Evolutionary conservation across 805 yeast genomes (phyloP).

Genomic region (Cyberlindnera xishuangbannaensis): DNA sequence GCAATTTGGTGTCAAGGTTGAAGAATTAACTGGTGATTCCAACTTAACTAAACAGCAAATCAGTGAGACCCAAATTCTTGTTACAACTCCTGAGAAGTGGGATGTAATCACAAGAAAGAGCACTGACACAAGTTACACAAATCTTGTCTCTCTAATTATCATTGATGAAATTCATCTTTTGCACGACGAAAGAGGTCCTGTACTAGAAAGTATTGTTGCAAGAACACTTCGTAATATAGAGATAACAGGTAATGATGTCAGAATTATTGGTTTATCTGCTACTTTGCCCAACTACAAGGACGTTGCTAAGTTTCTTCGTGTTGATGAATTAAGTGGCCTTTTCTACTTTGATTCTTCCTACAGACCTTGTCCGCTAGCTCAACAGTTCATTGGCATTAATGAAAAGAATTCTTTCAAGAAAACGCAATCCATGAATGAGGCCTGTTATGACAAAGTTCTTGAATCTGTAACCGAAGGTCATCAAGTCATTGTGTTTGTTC

Average conservation of each 20-base stretch:
- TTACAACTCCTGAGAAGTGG: slow-evolving; percentile 97
- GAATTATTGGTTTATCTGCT: slow-evolving; percentile 87
- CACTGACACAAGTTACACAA: slow-evolving; percentile 57
- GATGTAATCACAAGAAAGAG: slow-evolving; percentile 88
- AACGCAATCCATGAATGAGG: slow-evolving; percentile 80
- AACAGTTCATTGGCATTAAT: slow-evolving; percentile 82
- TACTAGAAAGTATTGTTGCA: slow-evolving; percentile 80
- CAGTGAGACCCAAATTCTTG: slow-evolving; percentile 70
- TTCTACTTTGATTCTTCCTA: slow-evolving; percentile 79
- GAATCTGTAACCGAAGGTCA: slow-evolving; percentile 56
- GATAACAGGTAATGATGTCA: slow-evolving; percentile 41
- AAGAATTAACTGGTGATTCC: slow-evolving; percentile 89
- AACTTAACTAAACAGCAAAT: slow-evolving; percentile 72
- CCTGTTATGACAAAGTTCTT: slow-evolving; percentile 74
- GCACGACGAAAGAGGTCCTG: slow-evolving; percentile 96
- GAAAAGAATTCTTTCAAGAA: slow-evolving; percentile 76
- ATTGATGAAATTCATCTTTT: slow-evolving; percentile 90
- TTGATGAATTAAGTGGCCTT: slow-evolving; percentile 50
- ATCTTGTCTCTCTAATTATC: slow-evolving; percentile 62
- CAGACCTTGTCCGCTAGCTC: slow-evolving; percentile 91
- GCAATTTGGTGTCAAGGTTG: slow-evolving; percentile 63
- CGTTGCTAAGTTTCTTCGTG: slow-evolving; percentile 77
- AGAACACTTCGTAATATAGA: slow-evolving; percentile 51
- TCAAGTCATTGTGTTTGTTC: slow-evolving; percentile 88
- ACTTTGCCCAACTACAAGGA: slow-evolving; percentile 86